phyloP scores from a whole-genome alignment of 2,329 filamentous ascomycete species.

The Sporothrix schenckii region DNA sequence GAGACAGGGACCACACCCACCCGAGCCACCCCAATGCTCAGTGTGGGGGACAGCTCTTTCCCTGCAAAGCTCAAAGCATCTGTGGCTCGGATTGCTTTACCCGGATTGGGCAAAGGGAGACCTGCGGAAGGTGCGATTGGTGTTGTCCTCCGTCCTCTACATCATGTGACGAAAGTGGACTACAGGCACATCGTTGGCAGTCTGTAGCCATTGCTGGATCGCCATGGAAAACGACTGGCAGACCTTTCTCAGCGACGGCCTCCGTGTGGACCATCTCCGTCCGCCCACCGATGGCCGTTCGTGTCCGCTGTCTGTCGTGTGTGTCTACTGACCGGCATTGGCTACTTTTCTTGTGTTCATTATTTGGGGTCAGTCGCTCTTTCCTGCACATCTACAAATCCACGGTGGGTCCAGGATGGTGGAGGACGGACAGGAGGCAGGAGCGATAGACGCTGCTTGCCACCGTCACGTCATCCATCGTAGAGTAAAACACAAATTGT shows the following conservation, averaged over 20 bases:
- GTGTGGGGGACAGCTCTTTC: conserved; percentile 10
- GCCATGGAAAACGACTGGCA: conserved; percentile 26
- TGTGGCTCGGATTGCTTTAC: conserved; percentile 21
- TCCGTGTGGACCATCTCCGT: conserved; percentile 9
- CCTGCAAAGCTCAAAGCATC: not conserved
- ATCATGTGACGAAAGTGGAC: not conserved
- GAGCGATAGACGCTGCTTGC: not conserved
- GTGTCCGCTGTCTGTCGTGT: no score
- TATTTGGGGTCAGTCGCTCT: not conserved
- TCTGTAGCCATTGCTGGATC: conserved; percentile 3
- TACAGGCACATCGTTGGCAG: not conserved
- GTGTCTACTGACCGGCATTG: no score
- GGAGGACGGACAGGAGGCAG: not conserved
- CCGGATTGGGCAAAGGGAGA: conserved; percentile 21
- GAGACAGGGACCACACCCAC: not conserved
- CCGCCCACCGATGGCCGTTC: not conserved
- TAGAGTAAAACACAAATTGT: not conserved
- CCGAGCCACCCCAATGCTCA: not conserved
- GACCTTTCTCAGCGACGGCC: conserved; percentile 2
- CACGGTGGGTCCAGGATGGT: not conserved
- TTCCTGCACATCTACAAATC: no score
- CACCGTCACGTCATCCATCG: not conserved
- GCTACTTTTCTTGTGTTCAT: no score
- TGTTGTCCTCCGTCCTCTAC: not conserved
- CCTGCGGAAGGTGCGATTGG: not conserved